A percentile compares a stretch with the other conserved stretches of the same genome.
Evolutionary conservation across 257 asterid genomes (phyloP).

Genomic region (Lycium ferocissimum): DNA sequence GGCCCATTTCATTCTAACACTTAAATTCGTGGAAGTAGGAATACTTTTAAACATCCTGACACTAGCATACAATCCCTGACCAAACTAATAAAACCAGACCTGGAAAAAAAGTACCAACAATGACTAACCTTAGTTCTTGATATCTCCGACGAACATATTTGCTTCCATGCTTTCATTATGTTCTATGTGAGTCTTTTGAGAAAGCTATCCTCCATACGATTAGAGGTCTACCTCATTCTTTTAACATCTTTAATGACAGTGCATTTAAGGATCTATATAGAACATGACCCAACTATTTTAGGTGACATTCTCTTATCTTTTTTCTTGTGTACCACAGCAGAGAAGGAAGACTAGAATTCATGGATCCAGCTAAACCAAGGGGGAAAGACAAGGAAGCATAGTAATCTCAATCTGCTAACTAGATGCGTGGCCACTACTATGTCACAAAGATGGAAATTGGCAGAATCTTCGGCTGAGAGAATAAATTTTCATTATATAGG

Average conservation of each 20-base stretch:
- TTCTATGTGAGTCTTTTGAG: background rate
- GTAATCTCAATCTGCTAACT: background rate
- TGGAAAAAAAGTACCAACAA: background rate
- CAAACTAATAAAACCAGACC: background rate
- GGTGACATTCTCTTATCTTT: background rate
- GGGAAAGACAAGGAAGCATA: conserved; percentile 23
- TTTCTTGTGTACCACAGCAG: background rate
- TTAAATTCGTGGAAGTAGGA: background rate
- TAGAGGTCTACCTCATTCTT: conserved; percentile 15
- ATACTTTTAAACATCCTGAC: conserved; percentile 10
- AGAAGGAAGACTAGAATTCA: background rate
- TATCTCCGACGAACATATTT: background rate
- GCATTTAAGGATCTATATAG: background rate
- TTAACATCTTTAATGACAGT: background rate
- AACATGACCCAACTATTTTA: conserved; percentile 13
- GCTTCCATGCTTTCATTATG: background rate
- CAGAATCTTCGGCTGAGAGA: background rate
- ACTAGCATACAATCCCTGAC: background rate
- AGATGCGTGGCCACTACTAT: background rate
- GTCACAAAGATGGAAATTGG: background rate
- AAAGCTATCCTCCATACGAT: background rate
- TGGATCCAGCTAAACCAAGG: background rate
- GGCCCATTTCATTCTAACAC: background rate
- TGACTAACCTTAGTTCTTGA: conserved; percentile 15
- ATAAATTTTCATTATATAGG: background rate